phyloP scores from a whole-genome alignment of 2,329 filamentous ascomycete species.

The Ophidiomyces ophidiicola region DNA sequence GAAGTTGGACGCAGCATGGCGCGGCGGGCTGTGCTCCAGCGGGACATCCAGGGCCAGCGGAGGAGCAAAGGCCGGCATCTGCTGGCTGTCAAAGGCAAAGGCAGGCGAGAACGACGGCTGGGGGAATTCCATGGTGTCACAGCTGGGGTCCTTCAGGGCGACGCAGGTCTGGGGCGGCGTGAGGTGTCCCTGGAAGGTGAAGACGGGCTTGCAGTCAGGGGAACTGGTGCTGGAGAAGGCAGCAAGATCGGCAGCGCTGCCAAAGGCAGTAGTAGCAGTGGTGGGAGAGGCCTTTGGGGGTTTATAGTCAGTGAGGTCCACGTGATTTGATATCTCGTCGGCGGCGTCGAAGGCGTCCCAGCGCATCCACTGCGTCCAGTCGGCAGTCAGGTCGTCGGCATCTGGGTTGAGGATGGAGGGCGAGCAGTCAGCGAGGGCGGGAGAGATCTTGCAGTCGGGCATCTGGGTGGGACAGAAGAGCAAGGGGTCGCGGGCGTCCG shows the following conservation, averaged over 20 bases:
- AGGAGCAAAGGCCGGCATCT: slow-evolving; percentile 4
- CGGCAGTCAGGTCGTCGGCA: slow-evolving; percentile 24
- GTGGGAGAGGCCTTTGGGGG: slow-evolving; percentile 11
- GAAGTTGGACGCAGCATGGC: slow-evolving; percentile 1
- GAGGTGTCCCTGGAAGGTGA: slow-evolving; percentile 9
- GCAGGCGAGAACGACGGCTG: slow-evolving; percentile 9
- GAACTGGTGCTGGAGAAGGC: neutral
- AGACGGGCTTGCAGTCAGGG: neutral
- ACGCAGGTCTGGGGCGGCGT: slow-evolving; percentile 7
- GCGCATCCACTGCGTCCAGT: slow-evolving; percentile 37
- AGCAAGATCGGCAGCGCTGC: neutral
- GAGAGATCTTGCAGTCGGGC: slow-evolving; percentile 6
- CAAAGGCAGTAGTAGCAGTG: slow-evolving; percentile 11
- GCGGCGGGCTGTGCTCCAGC: slow-evolving; percentile 4
- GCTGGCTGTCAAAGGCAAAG: slow-evolving; percentile 7
- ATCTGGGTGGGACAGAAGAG: slow-evolving; percentile 7
- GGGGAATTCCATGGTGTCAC: neutral
- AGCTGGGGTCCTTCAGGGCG: neutral
- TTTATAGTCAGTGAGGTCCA: slow-evolving; percentile 17
- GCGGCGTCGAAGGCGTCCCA: slow-evolving; percentile 32
- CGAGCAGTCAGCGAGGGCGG: slow-evolving; percentile 8
- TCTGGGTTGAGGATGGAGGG: slow-evolving; percentile 16
- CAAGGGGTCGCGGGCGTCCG: slow-evolving; percentile 6
- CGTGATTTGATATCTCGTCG: slow-evolving; percentile 22
- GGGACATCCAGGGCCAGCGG: slow-evolving; percentile 2